Evolutionary conservation across 345 rosid genomes (phyloP).

Genomic region (Lepidium africanum): DNA sequence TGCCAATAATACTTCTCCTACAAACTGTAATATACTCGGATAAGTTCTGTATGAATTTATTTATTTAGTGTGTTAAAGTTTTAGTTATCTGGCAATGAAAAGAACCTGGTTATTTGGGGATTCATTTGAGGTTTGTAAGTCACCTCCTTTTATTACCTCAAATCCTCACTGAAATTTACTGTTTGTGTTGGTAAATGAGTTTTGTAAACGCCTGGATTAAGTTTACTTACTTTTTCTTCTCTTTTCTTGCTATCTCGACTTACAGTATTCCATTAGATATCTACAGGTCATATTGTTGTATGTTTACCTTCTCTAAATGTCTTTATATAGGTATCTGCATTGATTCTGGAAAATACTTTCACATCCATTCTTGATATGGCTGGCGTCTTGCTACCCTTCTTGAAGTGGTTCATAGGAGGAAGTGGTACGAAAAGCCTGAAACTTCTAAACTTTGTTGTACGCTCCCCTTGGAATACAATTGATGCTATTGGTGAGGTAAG

Average conservation of each 20-base stretch:
- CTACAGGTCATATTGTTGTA: background rate
- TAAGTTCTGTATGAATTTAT: background rate
- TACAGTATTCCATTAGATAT: background rate
- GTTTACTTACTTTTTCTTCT: background rate
- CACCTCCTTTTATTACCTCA: background rate
- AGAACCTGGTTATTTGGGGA: background rate
- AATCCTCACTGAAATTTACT: background rate
- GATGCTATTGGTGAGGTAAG: constrained; percentile 81
- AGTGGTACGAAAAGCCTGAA: constrained; percentile 67
- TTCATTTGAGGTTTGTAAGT: background rate
- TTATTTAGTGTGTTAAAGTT: background rate
- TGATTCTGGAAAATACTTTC: constrained; percentile 94
- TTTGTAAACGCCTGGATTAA: background rate
- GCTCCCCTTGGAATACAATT: constrained; percentile 96
- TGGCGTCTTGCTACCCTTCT: constrained; percentile 84
- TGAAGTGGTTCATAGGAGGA: constrained; percentile 96
- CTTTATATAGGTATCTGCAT: constrained; percentile 51
- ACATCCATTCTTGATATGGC: constrained; percentile 99
- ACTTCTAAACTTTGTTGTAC: constrained; percentile 84
- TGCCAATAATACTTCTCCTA: background rate
- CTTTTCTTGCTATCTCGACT: background rate
- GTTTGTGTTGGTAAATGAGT: background rate
- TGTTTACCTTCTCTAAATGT: background rate
- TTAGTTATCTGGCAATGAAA: background rate
- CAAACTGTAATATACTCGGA: background rate